phyloP scores from a whole-genome alignment of 139 green algal species.

The Tetradesmus obliquus region DNA sequence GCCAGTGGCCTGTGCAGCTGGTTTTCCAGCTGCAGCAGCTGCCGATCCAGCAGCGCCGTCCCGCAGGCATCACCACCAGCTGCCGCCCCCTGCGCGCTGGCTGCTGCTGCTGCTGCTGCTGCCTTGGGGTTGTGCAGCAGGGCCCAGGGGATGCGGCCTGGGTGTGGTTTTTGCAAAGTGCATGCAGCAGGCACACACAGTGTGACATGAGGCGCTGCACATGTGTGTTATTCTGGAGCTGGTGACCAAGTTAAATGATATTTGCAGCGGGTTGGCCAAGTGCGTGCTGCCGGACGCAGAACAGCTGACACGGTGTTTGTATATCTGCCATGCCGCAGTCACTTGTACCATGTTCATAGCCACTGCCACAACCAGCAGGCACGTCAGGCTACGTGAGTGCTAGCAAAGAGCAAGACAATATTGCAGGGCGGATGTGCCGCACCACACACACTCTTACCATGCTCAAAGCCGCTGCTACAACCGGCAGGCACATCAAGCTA shows the following conservation, averaged over 20 bases:
- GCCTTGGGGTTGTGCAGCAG: neutral
- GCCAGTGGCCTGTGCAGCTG: conserved; percentile 10
- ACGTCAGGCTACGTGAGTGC: no score
- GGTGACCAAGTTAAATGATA: no score
- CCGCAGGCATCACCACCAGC: neutral
- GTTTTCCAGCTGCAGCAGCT: conserved; percentile 21
- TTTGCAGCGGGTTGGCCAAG: no score
- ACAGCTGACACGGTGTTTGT: no score
- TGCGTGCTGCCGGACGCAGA: no score
- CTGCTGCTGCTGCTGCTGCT: neutral
- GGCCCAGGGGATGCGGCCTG: conserved; percentile 32
- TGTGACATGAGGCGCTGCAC: neutral
- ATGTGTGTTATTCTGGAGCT: no score
- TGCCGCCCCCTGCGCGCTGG: neutral
- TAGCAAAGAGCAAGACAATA: no score
- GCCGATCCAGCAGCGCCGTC: neutral
- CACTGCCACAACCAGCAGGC: no score
- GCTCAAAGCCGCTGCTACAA: no score
- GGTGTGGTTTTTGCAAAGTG: neutral
- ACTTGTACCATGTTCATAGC: no score
- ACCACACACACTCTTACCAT: neutral
- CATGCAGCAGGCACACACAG: neutral
- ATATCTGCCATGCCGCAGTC: no score
- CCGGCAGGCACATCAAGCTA: no score
- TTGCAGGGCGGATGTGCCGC: neutral